Evolutionary conservation across 257 asterid genomes (phyloP).

Genomic region (Scutellaria galericulata): DNA sequence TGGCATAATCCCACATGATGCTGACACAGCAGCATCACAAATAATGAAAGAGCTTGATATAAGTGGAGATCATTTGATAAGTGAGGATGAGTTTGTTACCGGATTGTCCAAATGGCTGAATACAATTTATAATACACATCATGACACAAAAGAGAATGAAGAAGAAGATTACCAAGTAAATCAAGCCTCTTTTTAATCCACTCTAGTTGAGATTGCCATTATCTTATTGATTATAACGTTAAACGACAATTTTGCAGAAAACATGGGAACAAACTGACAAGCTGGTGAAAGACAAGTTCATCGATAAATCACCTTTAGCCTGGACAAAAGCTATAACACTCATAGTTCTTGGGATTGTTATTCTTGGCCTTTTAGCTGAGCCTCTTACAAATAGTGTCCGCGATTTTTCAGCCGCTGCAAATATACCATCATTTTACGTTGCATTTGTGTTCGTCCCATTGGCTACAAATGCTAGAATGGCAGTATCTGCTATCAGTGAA

Average conservation of each 20-base stretch:
- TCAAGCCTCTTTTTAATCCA: conserved; percentile 1
- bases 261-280: conserved; percentile 64
- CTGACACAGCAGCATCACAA: conserved; percentile 47
- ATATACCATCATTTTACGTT: conserved; percentile 54
- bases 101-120: conserved; percentile 55
- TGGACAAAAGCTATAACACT: conserved; percentile 56
- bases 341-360: conserved; percentile 48
- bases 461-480: conserved; percentile 68
- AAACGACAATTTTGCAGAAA: conserved; percentile 43
- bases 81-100: conserved; percentile 51
- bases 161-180: conserved; percentile 49
- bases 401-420: conserved; percentile 48
- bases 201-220: not conserved
- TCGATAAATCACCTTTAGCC: conserved; percentile 52
- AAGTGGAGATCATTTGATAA: conserved; percentile 46
- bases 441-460: conserved; percentile 60
- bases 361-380: conserved; percentile 60
- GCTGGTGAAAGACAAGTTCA: conserved; percentile 47
- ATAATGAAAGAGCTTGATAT: conserved; percentile 58
- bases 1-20: conserved; percentile 42
- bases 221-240: not conserved
- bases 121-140: conserved; percentile 17
- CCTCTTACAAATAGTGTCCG: conserved; percentile 69
- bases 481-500: conserved; percentile 54
- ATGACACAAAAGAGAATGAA: conserved; percentile 33